These are phyloP conservation scores for Suillus cothurnatus DNA, from an alignment of 768 basidiomycete species.

Conservation along the genomic window DNA sequence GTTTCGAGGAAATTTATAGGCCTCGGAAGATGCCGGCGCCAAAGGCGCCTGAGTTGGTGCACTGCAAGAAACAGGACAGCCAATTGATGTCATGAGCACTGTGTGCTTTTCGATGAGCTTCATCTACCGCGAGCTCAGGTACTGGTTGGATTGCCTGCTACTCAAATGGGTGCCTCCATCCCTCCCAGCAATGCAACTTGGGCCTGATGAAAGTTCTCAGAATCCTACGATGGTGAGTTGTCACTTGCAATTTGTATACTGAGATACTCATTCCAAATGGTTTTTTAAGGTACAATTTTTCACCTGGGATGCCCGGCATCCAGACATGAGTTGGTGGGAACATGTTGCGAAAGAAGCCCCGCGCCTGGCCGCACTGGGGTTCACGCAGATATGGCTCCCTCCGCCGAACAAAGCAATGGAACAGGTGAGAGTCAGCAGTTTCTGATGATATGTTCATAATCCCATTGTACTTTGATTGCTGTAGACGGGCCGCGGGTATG, in stretches of 20 bases:
- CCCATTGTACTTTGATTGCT: slow-evolving; percentile 11
- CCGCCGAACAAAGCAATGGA: slow-evolving; percentile 80
- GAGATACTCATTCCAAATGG: background rate
- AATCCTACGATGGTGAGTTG: slow-evolving; percentile 71
- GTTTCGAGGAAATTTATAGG: slow-evolving; percentile 1
- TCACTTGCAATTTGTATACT: background rate
- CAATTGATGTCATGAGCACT: background rate
- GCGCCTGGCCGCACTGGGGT: slow-evolving; percentile 61
- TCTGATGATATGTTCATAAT: slow-evolving; percentile 13
- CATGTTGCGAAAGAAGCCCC: slow-evolving; percentile 71
- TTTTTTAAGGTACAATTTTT: slow-evolving; percentile 72
- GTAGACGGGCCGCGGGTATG: slow-evolving; percentile 77
- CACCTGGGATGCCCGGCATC: slow-evolving; percentile 71
- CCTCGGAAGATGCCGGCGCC: slow-evolving; percentile 5
- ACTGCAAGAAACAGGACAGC: background rate
- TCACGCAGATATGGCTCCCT: slow-evolving; percentile 84
- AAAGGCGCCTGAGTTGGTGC: background rate
- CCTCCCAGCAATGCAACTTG: slow-evolving; percentile 62
- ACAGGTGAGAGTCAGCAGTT: slow-evolving; percentile 39
- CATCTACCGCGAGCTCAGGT: slow-evolving; percentile 8
- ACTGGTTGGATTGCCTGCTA: slow-evolving; percentile 27
- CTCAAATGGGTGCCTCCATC: slow-evolving; percentile 38
- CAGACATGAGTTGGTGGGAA: slow-evolving; percentile 76
- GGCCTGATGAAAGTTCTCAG: slow-evolving; percentile 45
- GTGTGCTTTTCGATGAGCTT: slow-evolving; percentile 9